phyloP scores from a whole-genome alignment of 345 rosid species.

The Clarkia xantiana region DNA sequence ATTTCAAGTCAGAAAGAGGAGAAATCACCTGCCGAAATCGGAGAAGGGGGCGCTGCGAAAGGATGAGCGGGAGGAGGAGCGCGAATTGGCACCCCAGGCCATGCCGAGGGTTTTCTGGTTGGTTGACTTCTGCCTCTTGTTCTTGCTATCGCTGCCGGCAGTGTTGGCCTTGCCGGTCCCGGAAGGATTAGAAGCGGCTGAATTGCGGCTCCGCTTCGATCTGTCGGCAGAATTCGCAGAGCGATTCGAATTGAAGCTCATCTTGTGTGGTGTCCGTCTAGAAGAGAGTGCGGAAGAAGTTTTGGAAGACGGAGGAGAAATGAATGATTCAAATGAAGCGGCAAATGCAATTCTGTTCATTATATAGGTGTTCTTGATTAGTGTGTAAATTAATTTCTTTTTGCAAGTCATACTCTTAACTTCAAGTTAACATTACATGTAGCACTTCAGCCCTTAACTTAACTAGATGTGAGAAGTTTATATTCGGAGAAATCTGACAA shows the following conservation, averaged over 20 bases:
- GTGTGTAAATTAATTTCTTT: too few species aligned
- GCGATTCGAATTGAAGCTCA: slow-evolving; percentile 37
- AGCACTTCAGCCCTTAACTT: too few species aligned
- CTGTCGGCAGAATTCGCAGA: slow-evolving; percentile 24
- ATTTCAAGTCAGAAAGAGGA: background rate
- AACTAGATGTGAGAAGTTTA: too few species aligned
- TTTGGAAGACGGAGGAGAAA: background rate
- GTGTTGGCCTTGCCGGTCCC: slow-evolving; percentile 15
- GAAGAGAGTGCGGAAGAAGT: slow-evolving; percentile 19
- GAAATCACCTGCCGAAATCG: slow-evolving; percentile 56
- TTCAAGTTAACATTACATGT: too few species aligned
- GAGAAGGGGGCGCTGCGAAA: slow-evolving; percentile 62
- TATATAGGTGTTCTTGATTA: background rate
- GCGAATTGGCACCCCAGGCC: slow-evolving; percentile 80
- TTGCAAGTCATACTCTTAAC: too few species aligned
- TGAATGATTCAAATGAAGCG: slow-evolving; percentile 10
- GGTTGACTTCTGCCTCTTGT: slow-evolving; percentile 24
- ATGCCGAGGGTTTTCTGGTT: slow-evolving; percentile 85
- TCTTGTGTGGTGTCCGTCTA: slow-evolving; percentile 5
- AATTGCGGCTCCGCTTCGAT: slow-evolving; percentile 53
- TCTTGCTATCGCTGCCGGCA: slow-evolving; percentile 2
- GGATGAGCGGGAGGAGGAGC: slow-evolving; percentile 60
- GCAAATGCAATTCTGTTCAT: slow-evolving; percentile 2
- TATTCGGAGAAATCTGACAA: too few species aligned
- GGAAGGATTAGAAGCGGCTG: slow-evolving; percentile 22